Percentiles rank a stretch among this genome's conserved stretches.
Conservation (phyloP, 208 protist genomes). For the Tritrichomonas foetus region DNA sequence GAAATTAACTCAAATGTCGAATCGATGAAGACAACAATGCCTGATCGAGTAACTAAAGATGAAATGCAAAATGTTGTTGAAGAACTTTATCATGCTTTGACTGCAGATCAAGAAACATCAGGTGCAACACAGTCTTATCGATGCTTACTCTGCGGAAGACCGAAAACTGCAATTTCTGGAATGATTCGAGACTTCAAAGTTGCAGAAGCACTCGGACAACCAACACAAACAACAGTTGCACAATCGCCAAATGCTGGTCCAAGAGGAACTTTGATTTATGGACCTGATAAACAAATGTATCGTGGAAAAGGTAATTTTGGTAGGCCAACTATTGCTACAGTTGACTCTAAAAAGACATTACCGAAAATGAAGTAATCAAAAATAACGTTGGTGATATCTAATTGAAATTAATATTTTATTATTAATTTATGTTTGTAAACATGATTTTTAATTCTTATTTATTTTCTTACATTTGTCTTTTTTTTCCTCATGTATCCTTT, state of each 20-base stretch:
- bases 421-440: too few relatives aligned
- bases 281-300: neutral
- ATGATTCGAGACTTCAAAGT: neutral
- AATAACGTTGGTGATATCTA: too few relatives aligned
- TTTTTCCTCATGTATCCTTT: too few relatives aligned
- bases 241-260: too few relatives aligned
- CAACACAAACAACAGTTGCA: neutral
- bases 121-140: neutral
- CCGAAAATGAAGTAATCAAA: too few relatives aligned
- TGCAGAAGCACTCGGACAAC: neutral
- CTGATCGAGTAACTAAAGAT: slow-evolving; percentile 16
- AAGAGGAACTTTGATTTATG: neutral
- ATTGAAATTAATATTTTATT: too few relatives aligned
- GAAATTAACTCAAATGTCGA: neutral
- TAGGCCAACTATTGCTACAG: neutral
- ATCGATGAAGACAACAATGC: neutral
- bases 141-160: slow-evolving; percentile 20
- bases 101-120: neutral
- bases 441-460: too few relatives aligned
- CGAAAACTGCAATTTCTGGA: neutral
- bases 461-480: too few relatives aligned
- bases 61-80: neutral
- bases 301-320: slow-evolving; percentile 4
- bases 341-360: neutral
- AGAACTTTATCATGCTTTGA: neutral